Base-by-base conservation (phyloP, 2,329 filamentous ascomycete species). In the Pyricularia grisea region DNA sequence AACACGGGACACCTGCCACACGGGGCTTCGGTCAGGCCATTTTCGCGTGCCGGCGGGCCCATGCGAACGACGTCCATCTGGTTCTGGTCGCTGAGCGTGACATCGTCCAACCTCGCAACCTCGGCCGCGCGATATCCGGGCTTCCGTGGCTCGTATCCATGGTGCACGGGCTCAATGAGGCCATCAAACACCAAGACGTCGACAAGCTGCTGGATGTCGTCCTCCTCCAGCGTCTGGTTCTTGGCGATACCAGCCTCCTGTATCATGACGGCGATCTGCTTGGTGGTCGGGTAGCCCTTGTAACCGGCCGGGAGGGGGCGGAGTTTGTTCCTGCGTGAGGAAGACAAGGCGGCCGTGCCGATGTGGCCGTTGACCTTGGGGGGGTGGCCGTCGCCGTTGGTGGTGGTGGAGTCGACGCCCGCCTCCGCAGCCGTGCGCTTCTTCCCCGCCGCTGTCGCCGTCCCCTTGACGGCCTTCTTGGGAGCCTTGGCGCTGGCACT, bases 1-100 rank as follows among this genome's bases (percentile, higher is more conserved):
- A 97, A 97, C 2, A 97, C 94, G 0, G 95, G 95, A 78, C 95
- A 99, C 69, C 88, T 85, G 1, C 94, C 94, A 78, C 95, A 99
- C 0, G 95, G 95, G 2, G 91, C 90, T 78, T 97, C 93, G 1
- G 92, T 96, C 73, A 94, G 88, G 3, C 92, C 92, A 73, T 94
- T 97, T 73, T 84, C 75, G 68, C 80, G 80, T 20, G 81, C 78
- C 67, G 81, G 69, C 74, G 82, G 4, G 50, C 79, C 82, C 67
- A 76, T 73, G 14, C 71, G 70, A 63, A 72, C 70, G n/a, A 70
- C 67, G 63, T 73, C 73, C 69, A 76, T 70, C 71, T 61, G 27
- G 5, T 76, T 78, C 50, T 71, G 69, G 69, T 78, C 76, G 27
- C 76, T 73, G 5, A 78, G 78, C 4, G 77, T 75, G 12, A 77